These are phyloP conservation scores for Polysphondylium violaceum DNA, from an alignment of 78 protist genomes.

Conservation along the genomic window DNA sequence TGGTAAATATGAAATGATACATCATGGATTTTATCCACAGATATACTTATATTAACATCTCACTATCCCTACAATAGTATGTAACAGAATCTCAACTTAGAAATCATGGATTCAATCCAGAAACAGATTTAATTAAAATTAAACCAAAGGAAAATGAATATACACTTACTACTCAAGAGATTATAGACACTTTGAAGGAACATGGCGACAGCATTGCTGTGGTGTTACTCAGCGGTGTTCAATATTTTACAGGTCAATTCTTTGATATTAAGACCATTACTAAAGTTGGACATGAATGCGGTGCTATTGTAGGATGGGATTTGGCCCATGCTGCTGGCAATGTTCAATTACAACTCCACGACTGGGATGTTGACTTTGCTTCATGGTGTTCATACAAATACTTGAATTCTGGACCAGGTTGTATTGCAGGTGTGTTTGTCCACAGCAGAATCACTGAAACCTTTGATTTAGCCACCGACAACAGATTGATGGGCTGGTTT, in stretches of 20 bases:
- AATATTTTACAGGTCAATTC: conserved; percentile 92
- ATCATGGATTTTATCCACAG: neutral
- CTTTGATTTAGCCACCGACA: neutral
- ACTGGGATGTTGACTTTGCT: conserved; percentile 96
- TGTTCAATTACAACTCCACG: conserved; percentile 91
- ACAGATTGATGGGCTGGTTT: conserved; percentile 94
- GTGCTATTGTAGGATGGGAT: conserved; percentile 92
- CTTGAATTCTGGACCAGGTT: conserved; percentile 95
- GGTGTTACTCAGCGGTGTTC: conserved; percentile 78
- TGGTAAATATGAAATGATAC: conserved; percentile 20
- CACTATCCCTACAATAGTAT: no score
- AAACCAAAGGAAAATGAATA: conserved; percentile 79
- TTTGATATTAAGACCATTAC: conserved; percentile 91
- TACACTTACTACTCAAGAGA: conserved; percentile 72
- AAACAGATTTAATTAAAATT: conserved; percentile 60
- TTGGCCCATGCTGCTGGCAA: conserved; percentile 97
- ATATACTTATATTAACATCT: neutral
- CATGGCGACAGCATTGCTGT: conserved; percentile 86
- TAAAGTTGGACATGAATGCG: conserved; percentile 66
- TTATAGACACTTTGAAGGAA: conserved; percentile 55
- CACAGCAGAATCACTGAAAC: conserved; percentile 72
- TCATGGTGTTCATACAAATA: conserved; percentile 97
- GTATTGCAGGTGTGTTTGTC: conserved; percentile 92
- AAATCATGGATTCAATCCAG: conserved; percentile 85
- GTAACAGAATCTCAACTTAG: conserved; percentile 85